Conservation (phyloP, 2,329 filamentous ascomycete species). For the Dactylellina parvicollis region DNA sequence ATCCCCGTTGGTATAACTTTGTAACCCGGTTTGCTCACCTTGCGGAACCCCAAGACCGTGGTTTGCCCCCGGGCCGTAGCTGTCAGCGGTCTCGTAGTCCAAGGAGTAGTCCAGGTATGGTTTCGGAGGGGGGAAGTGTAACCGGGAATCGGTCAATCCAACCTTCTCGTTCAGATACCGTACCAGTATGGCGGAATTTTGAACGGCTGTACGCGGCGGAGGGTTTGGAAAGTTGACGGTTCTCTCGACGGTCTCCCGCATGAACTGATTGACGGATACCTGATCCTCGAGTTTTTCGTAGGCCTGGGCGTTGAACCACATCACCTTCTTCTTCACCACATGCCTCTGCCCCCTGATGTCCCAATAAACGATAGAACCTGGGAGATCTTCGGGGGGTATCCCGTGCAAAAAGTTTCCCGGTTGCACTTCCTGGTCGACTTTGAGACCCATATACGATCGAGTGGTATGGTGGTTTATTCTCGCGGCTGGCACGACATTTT, state of each 20-base stretch:
- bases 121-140: neutral
- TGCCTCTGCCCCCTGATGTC: neutral
- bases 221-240: neutral
- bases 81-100: neutral
- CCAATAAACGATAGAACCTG: slow-evolving; percentile 30
- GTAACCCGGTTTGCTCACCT: neutral
- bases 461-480: neutral
- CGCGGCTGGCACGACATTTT: neutral
- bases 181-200: neutral
- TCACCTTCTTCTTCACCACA: neutral
- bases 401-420: neutral
- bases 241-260: slow-evolving; percentile 31
- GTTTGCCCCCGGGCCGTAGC: neutral
- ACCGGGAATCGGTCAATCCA: neutral
- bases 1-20: neutral
- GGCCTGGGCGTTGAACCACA: slow-evolving; percentile 12
- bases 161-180: neutral
- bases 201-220: neutral
- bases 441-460: neutral
- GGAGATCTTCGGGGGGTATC: slow-evolving; percentile 1
- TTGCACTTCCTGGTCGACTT: slow-evolving; percentile 2
- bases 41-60: neutral
- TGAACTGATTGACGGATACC: neutral
- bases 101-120: neutral
- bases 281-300: slow-evolving; percentile 22